Percentiles rank a stretch among this genome's conserved stretches.
These are phyloP conservation scores for Physcia stellaris DNA, from an alignment of 495 filamentous ascomycete species.

Conservation along the genomic window DNA sequence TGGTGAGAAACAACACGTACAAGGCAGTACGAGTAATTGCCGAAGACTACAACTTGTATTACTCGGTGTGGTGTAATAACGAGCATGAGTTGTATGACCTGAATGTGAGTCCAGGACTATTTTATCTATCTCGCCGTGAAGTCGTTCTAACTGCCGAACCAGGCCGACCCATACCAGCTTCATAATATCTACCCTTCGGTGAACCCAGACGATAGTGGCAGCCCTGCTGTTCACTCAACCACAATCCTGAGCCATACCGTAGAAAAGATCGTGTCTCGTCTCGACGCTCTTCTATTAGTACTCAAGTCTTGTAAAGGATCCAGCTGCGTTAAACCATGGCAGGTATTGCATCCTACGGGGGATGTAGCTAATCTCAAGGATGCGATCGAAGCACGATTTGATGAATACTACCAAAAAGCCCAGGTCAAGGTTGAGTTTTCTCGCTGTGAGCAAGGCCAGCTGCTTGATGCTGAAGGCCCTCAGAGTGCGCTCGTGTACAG, in stretches of 20 bases:
- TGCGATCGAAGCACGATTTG: slow-evolving; percentile 30
- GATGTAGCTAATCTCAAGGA: slow-evolving; percentile 23
- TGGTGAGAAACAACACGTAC: slow-evolving; percentile 44
- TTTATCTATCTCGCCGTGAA: not conserved
- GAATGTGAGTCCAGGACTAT: slow-evolving; percentile 21
- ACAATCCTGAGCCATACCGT: slow-evolving; percentile 15
- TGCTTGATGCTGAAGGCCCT: slow-evolving; percentile 47
- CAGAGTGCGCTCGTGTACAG: slow-evolving; percentile 24
- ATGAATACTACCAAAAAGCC: slow-evolving; percentile 39
- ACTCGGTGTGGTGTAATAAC: slow-evolving; percentile 52
- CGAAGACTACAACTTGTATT: slow-evolving; percentile 42
- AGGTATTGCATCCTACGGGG: slow-evolving; percentile 39
- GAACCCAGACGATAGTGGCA: slow-evolving; percentile 2
- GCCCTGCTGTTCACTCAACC: not conserved
- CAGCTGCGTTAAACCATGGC: slow-evolving; percentile 46
- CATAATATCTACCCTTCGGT: slow-evolving; percentile 38
- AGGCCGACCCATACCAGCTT: slow-evolving; percentile 48
- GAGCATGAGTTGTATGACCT: slow-evolving; percentile 54
- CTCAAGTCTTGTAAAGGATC: slow-evolving; percentile 48
- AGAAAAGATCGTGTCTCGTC: slow-evolving; percentile 29
- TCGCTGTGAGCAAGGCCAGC: slow-evolving; percentile 46
- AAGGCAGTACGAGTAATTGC: slow-evolving; percentile 46
- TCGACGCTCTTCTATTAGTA: slow-evolving; percentile 49
- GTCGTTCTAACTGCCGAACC: not conserved
- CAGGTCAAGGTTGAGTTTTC: slow-evolving; percentile 37